Evolutionary conservation across 768 basidiomycete species (phyloP), one percentile per base, ranked within the genome.

Genomic region (Holtermanniella nyarrowii): DNA sequence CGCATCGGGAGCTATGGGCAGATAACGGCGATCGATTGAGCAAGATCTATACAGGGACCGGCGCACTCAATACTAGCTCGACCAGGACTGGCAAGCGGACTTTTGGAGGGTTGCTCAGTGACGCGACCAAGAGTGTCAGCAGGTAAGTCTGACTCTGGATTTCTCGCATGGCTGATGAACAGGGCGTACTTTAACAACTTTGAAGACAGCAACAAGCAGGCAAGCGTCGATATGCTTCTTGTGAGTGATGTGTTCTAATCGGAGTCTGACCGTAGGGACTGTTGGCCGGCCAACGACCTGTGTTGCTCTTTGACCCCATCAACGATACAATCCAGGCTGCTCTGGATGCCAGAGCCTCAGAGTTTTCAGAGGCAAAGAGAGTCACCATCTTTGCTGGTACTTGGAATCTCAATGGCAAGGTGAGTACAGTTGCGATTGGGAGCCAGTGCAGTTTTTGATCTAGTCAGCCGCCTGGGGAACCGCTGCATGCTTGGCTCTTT

Each of bases 111-210:
- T 80, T 97, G 40, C 72, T 99, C 21, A 90, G 88, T 4, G 91
- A 99, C 74, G 95, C 93, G 3, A 93, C 89, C 3, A 99, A 99
- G 71, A 91, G 87, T 62, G 85, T 73, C 12, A 64, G 67, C 21
- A 50, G 71, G 62, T 70, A 39, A 47, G 62, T 58, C 27, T 26
- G n/a, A 1, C 22, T n/a, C 24, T 22, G 42, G n/a, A 26, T 2
- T 14, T 42, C 1, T 39, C 16, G 18, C 18, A n/a, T n/a, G 23
- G 44, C 48, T 51, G 26, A 49, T 10, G n/a, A 2, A 0, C 49
- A 81, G 93, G 54, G 91, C 91, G 31, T 99, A 96, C 64, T 93
- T 96, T 64, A 95, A 91, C 64, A 96, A 96, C 67, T 95, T 99
- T 67, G 86, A 91, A 62, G 95, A 99, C 68, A 86, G 87, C 68